Evolutionary conservation across 768 basidiomycete species (phyloP).

Genomic region (Calocybe indica): DNA sequence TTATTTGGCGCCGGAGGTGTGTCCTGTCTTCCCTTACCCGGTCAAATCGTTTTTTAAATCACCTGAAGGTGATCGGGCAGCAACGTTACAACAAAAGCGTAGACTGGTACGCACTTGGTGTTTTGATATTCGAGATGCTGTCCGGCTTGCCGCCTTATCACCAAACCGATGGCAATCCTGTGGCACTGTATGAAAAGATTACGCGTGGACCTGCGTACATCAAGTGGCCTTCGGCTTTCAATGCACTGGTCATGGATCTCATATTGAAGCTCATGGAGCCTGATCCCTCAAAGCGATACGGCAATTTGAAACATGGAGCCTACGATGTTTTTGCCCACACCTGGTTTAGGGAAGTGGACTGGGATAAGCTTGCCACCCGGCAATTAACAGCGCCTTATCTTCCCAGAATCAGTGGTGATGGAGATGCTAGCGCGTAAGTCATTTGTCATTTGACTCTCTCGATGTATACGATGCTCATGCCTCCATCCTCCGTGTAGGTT

Average conservation of each 20-base stretch:
- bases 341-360: conserved; percentile 94
- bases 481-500: conserved; percentile 40
- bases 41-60: conserved; percentile 8
- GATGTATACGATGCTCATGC: conserved; percentile 7
- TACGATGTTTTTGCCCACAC: conserved; percentile 89
- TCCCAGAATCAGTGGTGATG: conserved; percentile 86
- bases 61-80: conserved; percentile 62
- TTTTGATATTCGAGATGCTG: conserved; percentile 97
- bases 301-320: conserved; percentile 83
- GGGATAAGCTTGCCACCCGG: conserved; percentile 70
- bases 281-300: conserved; percentile 84
- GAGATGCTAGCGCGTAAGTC: conserved; percentile 90
- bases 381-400: conserved; percentile 96
- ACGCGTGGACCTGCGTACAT: conserved; percentile 67
- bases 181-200: conserved; percentile 90
- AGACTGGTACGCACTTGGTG: conserved; percentile 98
- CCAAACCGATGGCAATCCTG: conserved; percentile 76
- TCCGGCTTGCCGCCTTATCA: conserved; percentile 95
- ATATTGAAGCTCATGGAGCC: conserved; percentile 87
- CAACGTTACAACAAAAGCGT: conserved; percentile 93
- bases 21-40: conserved; percentile 5
- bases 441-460: neutral
- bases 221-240: conserved; percentile 70
- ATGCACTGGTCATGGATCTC: conserved; percentile 77
- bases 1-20: conserved; percentile 92